Evolutionary conservation across 495 filamentous ascomycete species (phyloP).

Genomic region (Annulohypoxylon nitens): DNA sequence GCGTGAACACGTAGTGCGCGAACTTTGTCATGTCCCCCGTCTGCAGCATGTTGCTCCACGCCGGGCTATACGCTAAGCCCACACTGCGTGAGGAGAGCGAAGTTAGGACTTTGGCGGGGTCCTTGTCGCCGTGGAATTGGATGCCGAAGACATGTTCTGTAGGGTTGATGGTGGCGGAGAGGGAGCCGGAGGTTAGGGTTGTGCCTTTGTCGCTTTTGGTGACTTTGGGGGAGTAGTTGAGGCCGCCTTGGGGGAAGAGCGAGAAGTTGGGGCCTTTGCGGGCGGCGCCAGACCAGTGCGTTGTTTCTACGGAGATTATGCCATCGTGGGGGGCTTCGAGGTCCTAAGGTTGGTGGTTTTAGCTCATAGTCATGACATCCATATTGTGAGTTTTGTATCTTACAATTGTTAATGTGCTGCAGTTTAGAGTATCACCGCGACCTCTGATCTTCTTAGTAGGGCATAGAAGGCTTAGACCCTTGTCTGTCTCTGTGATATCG

Average conservation of each 20-base stretch:
- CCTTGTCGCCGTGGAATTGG: constrained; percentile 62
- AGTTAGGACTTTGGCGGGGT: constrained; percentile 65
- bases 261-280: constrained; percentile 74
- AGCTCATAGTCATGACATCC: no score
- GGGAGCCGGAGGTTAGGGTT: constrained; percentile 67
- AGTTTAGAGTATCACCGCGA: constrained; percentile 71
- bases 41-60: constrained; percentile 62
- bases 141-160: constrained; percentile 69
- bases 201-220: constrained; percentile 63
- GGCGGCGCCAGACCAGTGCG: constrained; percentile 72
- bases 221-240: constrained; percentile 61
- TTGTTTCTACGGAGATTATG: constrained; percentile 71
- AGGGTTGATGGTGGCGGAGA: constrained; percentile 66
- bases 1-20: constrained; percentile 73
- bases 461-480: constrained; percentile 62
- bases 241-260: constrained; percentile 66
- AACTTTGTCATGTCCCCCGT: constrained; percentile 66
- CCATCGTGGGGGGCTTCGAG: constrained; percentile 69
- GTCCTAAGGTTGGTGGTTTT: no score
- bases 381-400: no score
- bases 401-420: constrained; percentile 63
- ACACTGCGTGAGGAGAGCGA: constrained; percentile 72
- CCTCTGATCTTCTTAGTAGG: constrained; percentile 60
- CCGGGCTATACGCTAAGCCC: constrained; percentile 67
- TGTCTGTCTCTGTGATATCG: constrained; percentile 56